Evolutionary conservation across 2,329 filamentous ascomycete species (phyloP).

Genomic region (Eurotiales sp.): DNA sequence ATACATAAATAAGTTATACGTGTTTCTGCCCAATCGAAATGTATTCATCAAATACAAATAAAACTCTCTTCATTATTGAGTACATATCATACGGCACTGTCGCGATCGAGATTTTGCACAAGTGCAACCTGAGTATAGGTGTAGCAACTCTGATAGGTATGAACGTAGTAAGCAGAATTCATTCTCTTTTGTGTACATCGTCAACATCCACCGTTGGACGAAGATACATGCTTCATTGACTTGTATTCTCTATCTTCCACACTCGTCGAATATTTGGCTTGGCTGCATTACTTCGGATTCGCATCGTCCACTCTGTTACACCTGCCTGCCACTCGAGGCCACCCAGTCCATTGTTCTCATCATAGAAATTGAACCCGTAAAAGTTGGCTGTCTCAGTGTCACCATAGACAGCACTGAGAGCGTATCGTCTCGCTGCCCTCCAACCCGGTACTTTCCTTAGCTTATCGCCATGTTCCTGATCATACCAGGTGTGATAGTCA

Average conservation of each 20-base stretch:
- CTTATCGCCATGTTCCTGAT: constrained; percentile 2
- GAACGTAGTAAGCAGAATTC: too few species aligned
- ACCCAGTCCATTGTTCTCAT: constrained; percentile 2
- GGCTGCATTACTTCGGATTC: constrained; percentile 1
- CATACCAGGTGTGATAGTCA: constrained; percentile 5
- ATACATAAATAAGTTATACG: too few species aligned
- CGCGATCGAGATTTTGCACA: too few species aligned
- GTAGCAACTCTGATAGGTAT: too few species aligned
- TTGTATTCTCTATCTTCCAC: neutral
- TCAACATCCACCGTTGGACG: too few species aligned
- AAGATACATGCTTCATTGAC: too few species aligned
- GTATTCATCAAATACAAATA: too few species aligned
- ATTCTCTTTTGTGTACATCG: too few species aligned
- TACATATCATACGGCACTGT: too few species aligned
- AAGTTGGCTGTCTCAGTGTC: neutral
- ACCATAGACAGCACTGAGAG: neutral
- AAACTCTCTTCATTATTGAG: too few species aligned
- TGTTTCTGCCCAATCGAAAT: too few species aligned
- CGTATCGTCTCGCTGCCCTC: constrained; percentile 3
- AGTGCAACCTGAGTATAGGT: too few species aligned
- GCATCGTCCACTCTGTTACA: constrained; percentile 1
- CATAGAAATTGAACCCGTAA: constrained; percentile 3
- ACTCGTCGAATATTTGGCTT: constrained; percentile 5
- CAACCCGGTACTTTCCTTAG: neutral
- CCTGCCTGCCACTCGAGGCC: neutral